A percentile compares a stretch with the other conserved stretches of the same genome.
Evolutionary conservation across 768 basidiomycete genomes (phyloP).

Genomic region (Astraeus odoratus): DNA sequence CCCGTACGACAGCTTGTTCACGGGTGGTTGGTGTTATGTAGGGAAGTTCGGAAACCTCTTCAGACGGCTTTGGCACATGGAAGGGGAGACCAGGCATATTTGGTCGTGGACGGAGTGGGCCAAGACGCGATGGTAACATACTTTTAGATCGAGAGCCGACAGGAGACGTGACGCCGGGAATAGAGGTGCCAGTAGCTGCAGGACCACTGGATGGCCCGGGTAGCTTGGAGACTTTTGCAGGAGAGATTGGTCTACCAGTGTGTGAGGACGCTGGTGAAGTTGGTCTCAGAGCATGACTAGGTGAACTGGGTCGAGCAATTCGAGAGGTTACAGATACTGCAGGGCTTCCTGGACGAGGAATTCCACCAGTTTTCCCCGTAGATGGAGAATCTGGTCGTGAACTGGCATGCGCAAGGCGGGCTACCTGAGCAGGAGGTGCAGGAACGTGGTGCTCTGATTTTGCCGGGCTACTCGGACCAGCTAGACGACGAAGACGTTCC

Average conservation of each 20-base stretch:
- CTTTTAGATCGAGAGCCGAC: constrained; percentile 52
- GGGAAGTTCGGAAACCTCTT: constrained; percentile 27
- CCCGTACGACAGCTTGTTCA: constrained; percentile 9
- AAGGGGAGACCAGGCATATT: constrained; percentile 14
- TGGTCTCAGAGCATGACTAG: constrained; percentile 28
- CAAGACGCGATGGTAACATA: constrained; percentile 69
- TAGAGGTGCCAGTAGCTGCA: constrained; percentile 17
- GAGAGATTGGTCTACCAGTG: constrained; percentile 42
- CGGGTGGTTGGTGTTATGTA: constrained; percentile 18
- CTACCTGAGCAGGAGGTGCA: constrained; percentile 40
- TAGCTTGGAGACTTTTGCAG: constrained; percentile 40
- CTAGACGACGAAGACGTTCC: constrained; percentile 78
- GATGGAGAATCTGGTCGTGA: constrained; percentile 48
- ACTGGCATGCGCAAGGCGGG: constrained; percentile 41
- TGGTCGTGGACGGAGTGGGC: constrained; percentile 51
- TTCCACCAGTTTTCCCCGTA: constrained; percentile 33
- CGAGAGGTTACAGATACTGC: constrained; percentile 33
- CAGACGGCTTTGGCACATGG: constrained; percentile 17
- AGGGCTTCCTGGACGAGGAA: constrained; percentile 46
- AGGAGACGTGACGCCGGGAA: constrained; percentile 29
- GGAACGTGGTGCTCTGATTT: constrained; percentile 35
- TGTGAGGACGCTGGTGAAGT: constrained; percentile 32
- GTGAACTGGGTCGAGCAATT: constrained; percentile 38
- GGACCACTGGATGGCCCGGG: constrained; percentile 23
- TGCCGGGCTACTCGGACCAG: constrained; percentile 49